Evolutionary conservation across 108 stramenopile genomes (phyloP).

Genomic region (Cyclostephanos invisitatus): DNA sequence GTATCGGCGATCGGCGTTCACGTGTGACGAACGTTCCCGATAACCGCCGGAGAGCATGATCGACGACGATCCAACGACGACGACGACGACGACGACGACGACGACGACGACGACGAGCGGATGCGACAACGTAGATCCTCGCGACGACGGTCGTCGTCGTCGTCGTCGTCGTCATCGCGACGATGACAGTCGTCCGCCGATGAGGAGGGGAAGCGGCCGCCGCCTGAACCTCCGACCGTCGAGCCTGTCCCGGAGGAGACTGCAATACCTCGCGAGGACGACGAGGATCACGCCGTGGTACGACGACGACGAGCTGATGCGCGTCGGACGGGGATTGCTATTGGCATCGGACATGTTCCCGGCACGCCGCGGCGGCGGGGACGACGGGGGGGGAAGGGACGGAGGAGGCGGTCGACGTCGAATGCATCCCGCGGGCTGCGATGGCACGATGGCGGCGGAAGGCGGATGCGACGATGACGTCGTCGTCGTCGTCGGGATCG

Average conservation of each 20-base stretch:
- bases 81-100: too few relatives aligned
- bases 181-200: too few relatives aligned
- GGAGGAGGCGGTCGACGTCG: neutral
- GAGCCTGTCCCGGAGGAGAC: conserved; percentile 32
- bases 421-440: neutral
- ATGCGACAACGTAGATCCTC: too few relatives aligned
- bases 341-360: conserved; percentile 38
- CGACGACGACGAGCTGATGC: conserved; percentile 31
- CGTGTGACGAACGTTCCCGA: too few relatives aligned
- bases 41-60: too few relatives aligned
- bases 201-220: neutral
- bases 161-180: too few relatives aligned
- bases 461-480: neutral
- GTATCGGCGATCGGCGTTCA: too few relatives aligned
- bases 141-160: too few relatives aligned
- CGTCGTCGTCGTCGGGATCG: neutral
- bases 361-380: neutral
- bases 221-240: conserved; percentile 7
- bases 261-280: conserved; percentile 22
- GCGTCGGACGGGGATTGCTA: conserved; percentile 33
- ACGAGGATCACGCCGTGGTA: conserved; percentile 47
- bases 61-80: too few relatives aligned
- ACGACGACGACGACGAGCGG: too few relatives aligned
- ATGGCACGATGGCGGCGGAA: neutral
- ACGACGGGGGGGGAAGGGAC: neutral